Evolutionary conservation across 257 asterid genomes (phyloP).

Genomic region (Ligustrum vulgare): DNA sequence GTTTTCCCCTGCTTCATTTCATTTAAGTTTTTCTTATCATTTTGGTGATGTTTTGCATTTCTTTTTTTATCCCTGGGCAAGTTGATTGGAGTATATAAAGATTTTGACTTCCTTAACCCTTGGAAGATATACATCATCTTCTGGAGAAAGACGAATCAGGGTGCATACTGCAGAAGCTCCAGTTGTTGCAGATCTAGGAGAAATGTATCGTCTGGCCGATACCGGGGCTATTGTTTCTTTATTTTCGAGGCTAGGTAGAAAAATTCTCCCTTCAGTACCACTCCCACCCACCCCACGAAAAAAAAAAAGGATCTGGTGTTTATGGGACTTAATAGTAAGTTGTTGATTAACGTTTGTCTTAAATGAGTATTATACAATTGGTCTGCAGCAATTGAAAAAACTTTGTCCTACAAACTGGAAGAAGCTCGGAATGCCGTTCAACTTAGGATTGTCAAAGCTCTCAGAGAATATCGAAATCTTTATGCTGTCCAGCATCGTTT

Average conservation of each 20-base stretch:
- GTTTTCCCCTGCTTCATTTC: conserved; percentile 7
- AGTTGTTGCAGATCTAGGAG: conserved; percentile 85
- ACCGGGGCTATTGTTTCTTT: conserved; percentile 82
- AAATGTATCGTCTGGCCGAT: conserved; percentile 97
- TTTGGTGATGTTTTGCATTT: not conserved
- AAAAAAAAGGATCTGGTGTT: not conserved
- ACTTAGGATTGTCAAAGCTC: conserved; percentile 81
- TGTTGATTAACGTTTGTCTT: not conserved
- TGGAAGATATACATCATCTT: conserved; percentile 91
- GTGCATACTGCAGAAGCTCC: conserved; percentile 99
- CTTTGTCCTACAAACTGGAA: conserved; percentile 82
- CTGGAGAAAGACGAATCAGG: conserved; percentile 97
- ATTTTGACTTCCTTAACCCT: conserved; percentile 41
- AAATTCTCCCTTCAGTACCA: conserved; percentile 7
- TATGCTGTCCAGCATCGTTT: conserved; percentile 91
- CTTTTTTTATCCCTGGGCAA: not conserved
- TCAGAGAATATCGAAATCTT: conserved; percentile 88
- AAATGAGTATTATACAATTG: conserved; percentile 18
- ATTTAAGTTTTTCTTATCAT: not conserved
- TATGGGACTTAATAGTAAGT: conserved; percentile 5
- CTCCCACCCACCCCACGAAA: conserved; percentile 7
- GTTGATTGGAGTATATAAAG: conserved; percentile 16
- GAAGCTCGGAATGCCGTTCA: conserved; percentile 79
- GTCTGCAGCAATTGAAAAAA: conserved; percentile 90
- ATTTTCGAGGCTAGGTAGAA: conserved; percentile 86